Conservation (phyloP, 805 yeast species). For the Hanseniaspora hatyaiensis region DNA sequence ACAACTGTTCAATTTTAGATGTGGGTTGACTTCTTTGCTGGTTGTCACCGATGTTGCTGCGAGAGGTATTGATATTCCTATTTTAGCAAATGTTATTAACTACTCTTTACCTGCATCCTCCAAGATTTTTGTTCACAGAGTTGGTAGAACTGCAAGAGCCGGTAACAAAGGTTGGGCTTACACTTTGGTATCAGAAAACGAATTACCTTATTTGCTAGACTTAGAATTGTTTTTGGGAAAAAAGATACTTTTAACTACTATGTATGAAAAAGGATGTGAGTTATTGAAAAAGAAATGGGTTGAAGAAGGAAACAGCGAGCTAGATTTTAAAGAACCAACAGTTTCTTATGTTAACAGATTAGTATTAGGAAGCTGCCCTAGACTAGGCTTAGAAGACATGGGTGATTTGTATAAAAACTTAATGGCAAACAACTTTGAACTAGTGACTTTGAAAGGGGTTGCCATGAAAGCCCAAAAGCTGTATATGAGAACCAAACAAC, state of each 20-base stretch:
- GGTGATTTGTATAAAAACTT: constrained; percentile 61
- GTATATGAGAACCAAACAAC: constrained; percentile 69
- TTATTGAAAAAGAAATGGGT: constrained; percentile 39
- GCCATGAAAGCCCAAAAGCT: constrained; percentile 79
- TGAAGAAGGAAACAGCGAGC: constrained; percentile 31
- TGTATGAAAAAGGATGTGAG: constrained; percentile 53
- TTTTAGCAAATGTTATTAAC: constrained; percentile 87
- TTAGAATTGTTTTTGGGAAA: constrained; percentile 81
- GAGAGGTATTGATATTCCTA: constrained; percentile 96
- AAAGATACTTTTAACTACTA: constrained; percentile 57
- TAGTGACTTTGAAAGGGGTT: constrained; percentile 53
- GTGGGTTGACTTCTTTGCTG: constrained; percentile 71
- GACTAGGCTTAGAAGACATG: constrained; percentile 54
- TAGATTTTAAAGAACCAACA: constrained; percentile 39
- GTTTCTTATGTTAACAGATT: constrained; percentile 62
- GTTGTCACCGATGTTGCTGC: constrained; percentile 98
- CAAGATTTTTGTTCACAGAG: constrained; percentile 90
- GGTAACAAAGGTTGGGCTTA: constrained; percentile 98
- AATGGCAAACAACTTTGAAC: constrained; percentile 53
- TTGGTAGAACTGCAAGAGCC: constrained; percentile 99
- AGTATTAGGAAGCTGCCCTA: constrained; percentile 73
- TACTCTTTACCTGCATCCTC: constrained; percentile 84
- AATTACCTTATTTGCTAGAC: constrained; percentile 81
- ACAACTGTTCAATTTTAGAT: constrained; percentile 72
- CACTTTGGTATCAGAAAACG: constrained; percentile 72